Evolutionary conservation across 305 asterid genomes (phyloP).

Genomic region (Solanum hybrid): DNA sequence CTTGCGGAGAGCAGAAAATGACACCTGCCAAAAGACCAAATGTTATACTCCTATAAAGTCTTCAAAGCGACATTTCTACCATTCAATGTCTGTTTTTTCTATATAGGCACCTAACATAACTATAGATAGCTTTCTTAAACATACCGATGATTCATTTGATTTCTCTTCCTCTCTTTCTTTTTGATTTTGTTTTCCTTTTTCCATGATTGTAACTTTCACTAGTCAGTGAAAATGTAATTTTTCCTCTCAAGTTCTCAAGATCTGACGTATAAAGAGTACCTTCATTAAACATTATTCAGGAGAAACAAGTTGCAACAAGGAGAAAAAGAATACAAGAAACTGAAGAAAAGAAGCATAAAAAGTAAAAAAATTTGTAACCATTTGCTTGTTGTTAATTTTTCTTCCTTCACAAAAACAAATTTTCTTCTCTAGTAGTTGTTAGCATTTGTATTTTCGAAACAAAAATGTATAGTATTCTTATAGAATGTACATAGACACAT

Average conservation of each 20-base stretch:
- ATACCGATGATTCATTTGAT: background rate
- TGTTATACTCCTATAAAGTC: too few species aligned
- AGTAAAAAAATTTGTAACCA: too few species aligned
- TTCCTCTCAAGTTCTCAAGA: background rate
- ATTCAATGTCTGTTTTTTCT: too few species aligned
- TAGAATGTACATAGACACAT: too few species aligned
- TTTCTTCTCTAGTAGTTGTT: background rate
- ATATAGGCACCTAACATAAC: too few species aligned
- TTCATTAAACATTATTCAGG: background rate
- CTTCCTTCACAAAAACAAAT: background rate
- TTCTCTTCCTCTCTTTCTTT: background rate
- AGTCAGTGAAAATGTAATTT: background rate
- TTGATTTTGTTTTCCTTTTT: background rate
- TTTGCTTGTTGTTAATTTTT: background rate
- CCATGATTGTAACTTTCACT: background rate
- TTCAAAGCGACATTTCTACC: too few species aligned
- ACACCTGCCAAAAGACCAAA: background rate
- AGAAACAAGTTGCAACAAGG: background rate
- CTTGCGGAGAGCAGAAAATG: background rate
- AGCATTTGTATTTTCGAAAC: background rate
- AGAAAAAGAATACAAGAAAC: background rate
- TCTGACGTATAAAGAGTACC: background rate
- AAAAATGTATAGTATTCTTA: background rate
- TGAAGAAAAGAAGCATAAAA: too few species aligned
- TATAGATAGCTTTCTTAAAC: background rate